Base-by-base conservation (phyloP, 2,329 filamentous ascomycete genomes). In the Stagonosporopsis cucurbitacearum region DNA sequence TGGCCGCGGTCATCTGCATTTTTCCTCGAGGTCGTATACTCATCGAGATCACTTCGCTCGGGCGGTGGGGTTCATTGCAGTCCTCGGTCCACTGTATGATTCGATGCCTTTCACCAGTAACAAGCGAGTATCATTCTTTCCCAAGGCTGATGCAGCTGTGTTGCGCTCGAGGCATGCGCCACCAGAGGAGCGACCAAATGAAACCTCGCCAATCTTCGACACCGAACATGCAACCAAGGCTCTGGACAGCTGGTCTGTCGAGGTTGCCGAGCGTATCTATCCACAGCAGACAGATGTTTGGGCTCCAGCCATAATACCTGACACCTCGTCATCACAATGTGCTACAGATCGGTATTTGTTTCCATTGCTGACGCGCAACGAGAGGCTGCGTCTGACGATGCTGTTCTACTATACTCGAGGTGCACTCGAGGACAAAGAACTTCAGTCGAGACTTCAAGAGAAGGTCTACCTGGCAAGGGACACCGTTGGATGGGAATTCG, bases 341-440 rank as follows among this genome's bases (percentile, higher is more conserved):
- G 32, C 43, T 37, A n/a, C 54, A 15, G 68, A 71, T 45, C 54
- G 48, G 22, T 78, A 77, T 54, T 62, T 78, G 7, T 74, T 70
- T 36, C 75, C 75, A 11, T 58, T 67, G 1, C 60, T 78, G 36
- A 67, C 74, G 2, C 67, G 62, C 19, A 76, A 77, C 45, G 75
- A 78, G 57, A 65, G 72, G 22, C 50, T 76, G 6, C 70, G 75
- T 25, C 60, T 78, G 39, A 76, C 75, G 2, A 69, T 74, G 61
- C 62, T 80, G 0, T 82, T 76, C 71, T 82, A 81, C 51, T 80
- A 81, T 30, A 78, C 78, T 1, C 68, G 70, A 25, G 73, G 73
- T 4, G 67, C 79, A 8, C 60, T 76, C 11, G 62, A 77, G 7
- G 77, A 81, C 48, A 58, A 58, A 6, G 78, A 80, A 32, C 67